Evolutionary conservation across 2,329 filamentous ascomycete species (phyloP), one percentile per base, ranked within the genome.

Genomic region (Clarireedia hainanense): DNA sequence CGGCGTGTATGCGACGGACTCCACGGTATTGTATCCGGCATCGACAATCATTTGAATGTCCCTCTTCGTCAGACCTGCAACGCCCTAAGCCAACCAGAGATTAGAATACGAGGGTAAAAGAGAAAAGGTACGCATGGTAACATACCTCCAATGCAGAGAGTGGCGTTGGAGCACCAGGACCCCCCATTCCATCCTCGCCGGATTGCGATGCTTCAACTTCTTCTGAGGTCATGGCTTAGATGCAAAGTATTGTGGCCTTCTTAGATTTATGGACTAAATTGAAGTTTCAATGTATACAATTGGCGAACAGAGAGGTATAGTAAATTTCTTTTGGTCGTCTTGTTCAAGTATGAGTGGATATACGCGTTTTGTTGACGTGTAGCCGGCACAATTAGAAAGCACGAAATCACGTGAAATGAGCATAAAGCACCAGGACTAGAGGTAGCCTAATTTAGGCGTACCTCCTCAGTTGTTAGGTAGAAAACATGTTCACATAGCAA

Each of bases 11-110:
- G 94, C 94, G 58, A 99, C 88, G 2, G 91, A 86, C 72, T 99
- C 94, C 39, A 99, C 91, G 0, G 94, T 99, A 70, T 97, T 90
- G 72, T 85, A 97, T 5, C 94, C 94, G 40, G 89, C 91, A 67
- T 97, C 92, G 17, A 95, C 77, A 23, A 99, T 83, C 40, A 96
- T 77, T 69, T 96, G 94, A 64, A 97, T 95, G 69, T 99, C 94
- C 67, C 95, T 84, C 64, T 91, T 91, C n/a, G 91, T 96, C 63
- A 97, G 75, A 14, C 92, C 92, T 47, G 88, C 84, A 59, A 96
- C 76, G 30, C 92, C 92, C 91, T 96, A 60, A n/a, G 37, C 17
- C 30, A 4, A 40, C 17, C 30, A 4, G 6, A 15, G 1, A 37
- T 53, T 39, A 49, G 24, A 39, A 6, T n/a, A 27, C n/a, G 20